A percentile compares a stretch with the other conserved stretches of the same genome.
phyloP scores from a whole-genome alignment of 768 basidiomycete genomes.

The Rhizopogon vulgaris region DNA sequence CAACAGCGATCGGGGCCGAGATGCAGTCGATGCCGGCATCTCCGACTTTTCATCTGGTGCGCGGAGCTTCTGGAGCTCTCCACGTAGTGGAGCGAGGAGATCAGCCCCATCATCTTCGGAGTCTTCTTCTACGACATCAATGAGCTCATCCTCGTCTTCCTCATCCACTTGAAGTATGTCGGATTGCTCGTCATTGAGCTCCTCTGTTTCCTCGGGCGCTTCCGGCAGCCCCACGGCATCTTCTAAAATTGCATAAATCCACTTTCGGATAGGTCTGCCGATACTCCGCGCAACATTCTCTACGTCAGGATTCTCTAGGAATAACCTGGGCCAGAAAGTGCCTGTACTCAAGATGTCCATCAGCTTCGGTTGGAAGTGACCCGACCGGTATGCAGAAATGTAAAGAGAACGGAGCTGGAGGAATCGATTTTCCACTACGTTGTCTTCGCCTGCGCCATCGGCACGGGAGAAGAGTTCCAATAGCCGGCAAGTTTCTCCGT shows the following conservation, averaged over 20 bases:
- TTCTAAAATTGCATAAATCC: constrained; percentile 65
- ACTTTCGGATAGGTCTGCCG: constrained; percentile 54
- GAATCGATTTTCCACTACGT: constrained; percentile 6
- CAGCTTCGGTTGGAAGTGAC: constrained; percentile 48
- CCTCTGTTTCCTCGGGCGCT: constrained; percentile 13
- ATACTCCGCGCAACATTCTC: constrained; percentile 62
- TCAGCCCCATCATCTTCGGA: constrained; percentile 44
- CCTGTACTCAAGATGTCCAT: constrained; percentile 57
- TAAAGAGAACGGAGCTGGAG: constrained; percentile 43
- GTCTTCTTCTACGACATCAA: constrained; percentile 60
- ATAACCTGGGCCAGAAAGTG: constrained; percentile 66
- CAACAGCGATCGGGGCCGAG: constrained; percentile 21
- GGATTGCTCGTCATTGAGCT: constrained; percentile 16
- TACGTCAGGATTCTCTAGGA: constrained; percentile 72
- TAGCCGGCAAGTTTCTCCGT: constrained; percentile 48
- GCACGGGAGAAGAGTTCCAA: constrained; percentile 46
- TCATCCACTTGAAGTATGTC: constrained; percentile 30
- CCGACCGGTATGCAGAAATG: constrained; percentile 56
- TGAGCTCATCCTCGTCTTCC: constrained; percentile 51
- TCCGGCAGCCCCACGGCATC: constrained; percentile 58
- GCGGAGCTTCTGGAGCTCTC: constrained; percentile 57
- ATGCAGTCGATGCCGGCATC: constrained; percentile 22
- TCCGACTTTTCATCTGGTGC: constrained; percentile 30
- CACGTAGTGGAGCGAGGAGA: constrained; percentile 62
- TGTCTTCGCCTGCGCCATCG: not conserved